Percentiles rank a stretch among this genome's conserved stretches.
Conservation (phyloP, 331 rosid genomes). For the Malus hybrid region DNA sequence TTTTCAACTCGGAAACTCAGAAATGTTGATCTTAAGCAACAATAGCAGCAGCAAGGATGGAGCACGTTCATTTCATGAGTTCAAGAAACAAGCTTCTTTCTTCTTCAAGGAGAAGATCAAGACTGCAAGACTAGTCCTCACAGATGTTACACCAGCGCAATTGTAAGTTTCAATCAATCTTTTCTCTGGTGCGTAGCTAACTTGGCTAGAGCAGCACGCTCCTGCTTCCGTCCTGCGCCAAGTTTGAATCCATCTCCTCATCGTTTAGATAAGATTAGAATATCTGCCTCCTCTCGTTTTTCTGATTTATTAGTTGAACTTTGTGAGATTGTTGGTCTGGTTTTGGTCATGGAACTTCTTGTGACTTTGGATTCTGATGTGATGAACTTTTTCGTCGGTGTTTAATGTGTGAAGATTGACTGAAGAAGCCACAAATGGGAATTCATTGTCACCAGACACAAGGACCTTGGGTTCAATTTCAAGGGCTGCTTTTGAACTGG, state of each 20-base stretch:
- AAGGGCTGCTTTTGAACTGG: conserved; percentile 90
- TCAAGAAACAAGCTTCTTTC: conserved; percentile 92
- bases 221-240: not conserved
- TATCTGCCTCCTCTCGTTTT: not conserved
- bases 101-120: conserved; percentile 87
- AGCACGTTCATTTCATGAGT: conserved; percentile 56
- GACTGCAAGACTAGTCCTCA: conserved; percentile 88
- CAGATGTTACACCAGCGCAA: conserved; percentile 89
- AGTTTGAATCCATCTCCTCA: not conserved
- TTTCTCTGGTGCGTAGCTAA: not conserved
- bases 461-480: conserved; percentile 73
- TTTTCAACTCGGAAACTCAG: not conserved
- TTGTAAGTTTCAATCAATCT: conserved; percentile 30
- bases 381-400: not conserved
- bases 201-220: not conserved
- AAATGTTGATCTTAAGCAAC: conserved; percentile 41
- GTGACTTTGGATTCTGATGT: conserved; percentile 1
- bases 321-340: not conserved
- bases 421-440: conserved; percentile 82
- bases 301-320: not conserved
- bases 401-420: conserved; percentile 45
- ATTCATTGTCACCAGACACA: conserved; percentile 59
- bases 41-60: conserved; percentile 21
- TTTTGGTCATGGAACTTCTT: not conserved
- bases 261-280: not conserved